Base-by-base conservation (phyloP, 2,329 filamentous ascomycete species). In the Arthrobotrys megalospora region DNA sequence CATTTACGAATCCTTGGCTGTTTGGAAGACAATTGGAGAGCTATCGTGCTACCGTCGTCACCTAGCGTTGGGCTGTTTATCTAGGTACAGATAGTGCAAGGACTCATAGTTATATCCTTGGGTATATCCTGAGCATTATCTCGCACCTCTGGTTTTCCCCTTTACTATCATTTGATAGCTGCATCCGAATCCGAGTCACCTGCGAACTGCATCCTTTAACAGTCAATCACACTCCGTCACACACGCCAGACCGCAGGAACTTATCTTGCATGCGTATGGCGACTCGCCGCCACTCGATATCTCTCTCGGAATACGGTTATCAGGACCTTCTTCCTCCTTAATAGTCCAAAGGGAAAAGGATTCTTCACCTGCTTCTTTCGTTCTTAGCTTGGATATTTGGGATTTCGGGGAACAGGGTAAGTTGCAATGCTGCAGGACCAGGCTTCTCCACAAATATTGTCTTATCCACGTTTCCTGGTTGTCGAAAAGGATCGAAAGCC, bases 361-460 rank as follows among this genome's bases (percentile, higher is more conserved):
- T 75, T 43, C 19, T n/a, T n/a, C 55, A 73, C 76, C 76, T 79
- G 55, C 70, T 79, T 52, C 64, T 75, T 79, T 79, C 48, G 69
- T 70, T 65, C 12, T 47, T 79, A 73, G 69, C 45, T 34, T 47
- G 48, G 47, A 53, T 75, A 55, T 41, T 72, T 71, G 52, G 48
- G 50, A 48, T 65, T 58, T 71, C 60, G 36, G 48, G 52, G 52
- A 19, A 70, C 71, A 76, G 67, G 60, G 73, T 77, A 67, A 62
- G 73, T 72, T 50, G 62, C 70, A 68, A 24, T 62, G 10, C 14
- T 50, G 34, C 62, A 65, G 41, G n/a, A 41, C 55, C 73, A 71
- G 32, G 73, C 67, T 78, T 78, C 75, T 78, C 75, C 75, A 78
- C 75, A 78, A 68, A 53, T 28, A 36, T 41, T 11, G 14, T 11